A percentile compares a stretch with the other conserved stretches of the same genome.
These are phyloP conservation scores for Thielaviopsis ethacetica DNA, from an alignment of 2,329 filamentous ascomycete genomes.

Conservation along the genomic window DNA sequence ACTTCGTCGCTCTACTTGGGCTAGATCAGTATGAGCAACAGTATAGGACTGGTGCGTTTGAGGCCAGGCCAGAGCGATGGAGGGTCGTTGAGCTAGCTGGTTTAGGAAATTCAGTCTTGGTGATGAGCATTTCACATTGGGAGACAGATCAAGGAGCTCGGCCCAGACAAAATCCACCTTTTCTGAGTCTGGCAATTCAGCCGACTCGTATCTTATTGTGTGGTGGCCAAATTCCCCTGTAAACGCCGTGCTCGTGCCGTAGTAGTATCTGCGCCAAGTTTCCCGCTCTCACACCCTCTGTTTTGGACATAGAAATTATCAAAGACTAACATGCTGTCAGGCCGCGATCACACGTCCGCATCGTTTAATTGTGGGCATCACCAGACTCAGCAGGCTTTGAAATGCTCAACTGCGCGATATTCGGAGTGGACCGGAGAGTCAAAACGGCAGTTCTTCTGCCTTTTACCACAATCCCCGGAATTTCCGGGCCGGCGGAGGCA, in stretches of 20 bases:
- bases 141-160: not conserved
- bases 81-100: not conserved
- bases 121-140: not conserved
- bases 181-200: not conserved
- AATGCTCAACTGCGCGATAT: not conserved
- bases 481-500: not conserved
- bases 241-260: not conserved
- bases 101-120: not conserved
- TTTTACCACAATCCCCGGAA: not conserved
- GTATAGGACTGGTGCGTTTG: too few species aligned
- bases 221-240: not conserved
- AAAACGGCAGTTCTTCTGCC: not conserved
- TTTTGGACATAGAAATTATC: not conserved
- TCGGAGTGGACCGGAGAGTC: not conserved
- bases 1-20: not conserved
- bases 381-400: not conserved
- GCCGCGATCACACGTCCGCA: not conserved
- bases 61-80: not conserved
- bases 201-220: too few species aligned
- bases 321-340: not conserved
- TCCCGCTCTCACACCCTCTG: too few species aligned
- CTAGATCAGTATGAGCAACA: not conserved
- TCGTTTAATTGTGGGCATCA: not conserved
- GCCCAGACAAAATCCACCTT: not conserved
- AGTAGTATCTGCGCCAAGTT: not conserved